Percentiles rank a stretch among this genome's conserved stretches.
Conservation (phyloP, 805 yeast species). For the Cyberlindnera subsufficiens region DNA sequence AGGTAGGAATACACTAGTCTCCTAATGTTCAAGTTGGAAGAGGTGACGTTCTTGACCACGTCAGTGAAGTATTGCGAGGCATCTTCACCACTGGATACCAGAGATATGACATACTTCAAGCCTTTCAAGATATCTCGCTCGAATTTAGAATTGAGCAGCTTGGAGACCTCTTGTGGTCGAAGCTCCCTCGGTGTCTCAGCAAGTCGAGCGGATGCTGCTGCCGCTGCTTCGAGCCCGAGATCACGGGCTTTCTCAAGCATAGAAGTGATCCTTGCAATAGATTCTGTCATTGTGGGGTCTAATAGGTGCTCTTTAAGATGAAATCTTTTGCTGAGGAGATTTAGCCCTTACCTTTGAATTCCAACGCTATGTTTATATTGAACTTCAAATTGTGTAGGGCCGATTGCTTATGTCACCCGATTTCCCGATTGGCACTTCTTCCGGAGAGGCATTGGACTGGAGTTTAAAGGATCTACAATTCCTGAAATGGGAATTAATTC, state of each 20-base stretch:
- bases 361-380: too few relatives aligned
- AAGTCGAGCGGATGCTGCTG: conserved; percentile 61
- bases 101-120: conserved; percentile 46
- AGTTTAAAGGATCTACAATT: too few relatives aligned
- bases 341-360: too few relatives aligned
- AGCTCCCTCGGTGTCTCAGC: conserved; percentile 55
- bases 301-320: not conserved
- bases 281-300: conserved; percentile 39
- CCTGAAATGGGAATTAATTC: too few relatives aligned
- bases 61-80: conserved; percentile 60
- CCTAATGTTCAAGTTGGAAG: conserved; percentile 56
- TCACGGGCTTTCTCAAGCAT: conserved; percentile 78
- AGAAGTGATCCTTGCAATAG: conserved; percentile 57
- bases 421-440: too few relatives aligned
- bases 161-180: conserved; percentile 60
- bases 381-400: too few relatives aligned
- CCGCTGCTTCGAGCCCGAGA: conserved; percentile 77
- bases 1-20: conserved; percentile 74
- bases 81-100: conserved; percentile 35
- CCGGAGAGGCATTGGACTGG: too few relatives aligned
- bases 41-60: conserved; percentile 82
- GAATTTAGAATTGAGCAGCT: conserved; percentile 58
- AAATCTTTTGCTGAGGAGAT: too few relatives aligned
- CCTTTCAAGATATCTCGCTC: conserved; percentile 62
- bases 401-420: too few relatives aligned